phyloP scores from a whole-genome alignment of 805 yeast species.

The Suhomyces sp. region DNA sequence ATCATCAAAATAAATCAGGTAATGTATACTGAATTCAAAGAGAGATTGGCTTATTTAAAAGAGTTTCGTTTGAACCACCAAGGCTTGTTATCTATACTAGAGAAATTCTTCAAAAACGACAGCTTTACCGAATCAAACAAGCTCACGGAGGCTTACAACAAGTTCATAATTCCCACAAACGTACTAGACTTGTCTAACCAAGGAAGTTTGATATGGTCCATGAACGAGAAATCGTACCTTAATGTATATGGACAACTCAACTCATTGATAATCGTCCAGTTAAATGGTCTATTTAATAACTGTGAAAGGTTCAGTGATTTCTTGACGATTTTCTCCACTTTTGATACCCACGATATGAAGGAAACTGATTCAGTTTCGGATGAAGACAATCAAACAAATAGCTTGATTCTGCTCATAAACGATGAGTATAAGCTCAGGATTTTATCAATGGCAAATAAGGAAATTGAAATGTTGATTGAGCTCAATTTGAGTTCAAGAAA shows the following conservation, averaged over 20 bases:
- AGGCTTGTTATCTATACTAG: conserved; percentile 39
- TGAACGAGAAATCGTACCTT: conserved; percentile 26
- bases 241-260: conserved; percentile 20
- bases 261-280: conserved; percentile 15
- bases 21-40: conserved; percentile 29
- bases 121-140: conserved; percentile 13
- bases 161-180: conserved; percentile 23
- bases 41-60: conserved; percentile 41
- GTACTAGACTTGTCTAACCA: conserved; percentile 33
- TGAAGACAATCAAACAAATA: conserved; percentile 7
- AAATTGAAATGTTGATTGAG: conserved; percentile 18
- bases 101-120: conserved; percentile 12
- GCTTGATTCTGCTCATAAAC: conserved; percentile 26
- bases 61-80: conserved; percentile 54
- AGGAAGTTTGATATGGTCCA: conserved; percentile 27
- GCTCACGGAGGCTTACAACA: conserved; percentile 27
- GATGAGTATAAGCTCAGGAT: conserved; percentile 36
- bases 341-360: conserved; percentile 11
- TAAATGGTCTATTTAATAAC: conserved; percentile 24
- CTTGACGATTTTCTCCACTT: conserved; percentile 21
- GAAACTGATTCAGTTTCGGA: conserved; percentile 5
- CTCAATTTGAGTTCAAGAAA: conserved; percentile 4
- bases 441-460: conserved; percentile 26
- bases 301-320: conserved; percentile 29
- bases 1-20: conserved; percentile 58